Evolutionary conservation across 2,329 filamentous ascomycete species (phyloP).

Genomic region (Kalaharituber pfeilii): DNA sequence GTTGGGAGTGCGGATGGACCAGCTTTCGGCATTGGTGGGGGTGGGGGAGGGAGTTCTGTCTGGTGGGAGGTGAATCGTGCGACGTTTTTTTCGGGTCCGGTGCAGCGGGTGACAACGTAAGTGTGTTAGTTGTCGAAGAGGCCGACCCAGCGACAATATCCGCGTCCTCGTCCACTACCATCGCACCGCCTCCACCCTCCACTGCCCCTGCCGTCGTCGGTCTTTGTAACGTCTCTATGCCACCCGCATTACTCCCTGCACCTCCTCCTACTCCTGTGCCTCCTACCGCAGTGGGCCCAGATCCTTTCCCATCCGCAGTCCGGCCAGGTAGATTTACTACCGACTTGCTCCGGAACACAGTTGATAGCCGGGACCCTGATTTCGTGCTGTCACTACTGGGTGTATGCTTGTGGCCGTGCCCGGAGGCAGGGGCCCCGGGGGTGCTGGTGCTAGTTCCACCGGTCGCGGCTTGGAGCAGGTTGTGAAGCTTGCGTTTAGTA

Average conservation of each 20-base stretch:
- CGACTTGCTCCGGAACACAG: constrained; percentile 1
- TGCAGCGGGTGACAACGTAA: not conserved
- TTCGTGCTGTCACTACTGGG: not conserved
- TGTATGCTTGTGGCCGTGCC: not conserved
- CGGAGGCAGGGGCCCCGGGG: not conserved
- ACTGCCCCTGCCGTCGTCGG: not conserved
- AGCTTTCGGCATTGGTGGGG: not conserved
- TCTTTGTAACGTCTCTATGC: not conserved
- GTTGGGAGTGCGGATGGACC: not conserved
- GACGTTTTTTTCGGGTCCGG: constrained; percentile 1
- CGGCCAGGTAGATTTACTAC: not conserved
- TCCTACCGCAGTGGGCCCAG: not conserved
- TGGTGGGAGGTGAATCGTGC: not conserved
- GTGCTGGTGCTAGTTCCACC: constrained; percentile 9
- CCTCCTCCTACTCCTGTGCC: not conserved
- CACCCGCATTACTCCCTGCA: too few relatives aligned
- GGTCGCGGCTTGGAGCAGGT: constrained; percentile 15
- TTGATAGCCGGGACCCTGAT: not conserved
- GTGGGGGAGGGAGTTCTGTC: not conserved
- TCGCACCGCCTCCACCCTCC: not conserved
- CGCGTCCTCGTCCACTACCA: not conserved
- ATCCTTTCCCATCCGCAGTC: not conserved
- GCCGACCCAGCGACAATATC: not conserved
- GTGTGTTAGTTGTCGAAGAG: not conserved
- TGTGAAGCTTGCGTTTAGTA: constrained; percentile 20